Evolutionary conservation across 208 protist genomes (phyloP).

Genomic region (Leishmania martiniquensis): DNA sequence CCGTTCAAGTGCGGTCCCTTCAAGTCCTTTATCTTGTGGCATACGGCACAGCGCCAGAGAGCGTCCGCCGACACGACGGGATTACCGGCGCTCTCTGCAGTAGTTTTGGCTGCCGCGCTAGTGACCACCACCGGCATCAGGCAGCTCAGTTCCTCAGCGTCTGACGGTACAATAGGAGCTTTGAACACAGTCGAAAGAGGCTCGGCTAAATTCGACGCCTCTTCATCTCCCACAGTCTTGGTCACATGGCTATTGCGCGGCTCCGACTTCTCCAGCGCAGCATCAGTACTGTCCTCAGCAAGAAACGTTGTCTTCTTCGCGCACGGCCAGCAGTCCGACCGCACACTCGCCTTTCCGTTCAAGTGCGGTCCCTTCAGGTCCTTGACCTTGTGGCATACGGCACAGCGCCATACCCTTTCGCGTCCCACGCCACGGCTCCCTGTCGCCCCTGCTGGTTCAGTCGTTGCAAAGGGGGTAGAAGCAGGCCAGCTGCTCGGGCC

Average conservation of each 20-base stretch:
- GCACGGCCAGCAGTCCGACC: constrained; percentile 7
- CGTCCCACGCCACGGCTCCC: neutral
- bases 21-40: constrained; percentile 6
- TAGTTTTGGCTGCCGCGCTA: neutral
- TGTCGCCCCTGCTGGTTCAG: no score
- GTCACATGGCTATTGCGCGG: no score
- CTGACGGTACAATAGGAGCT: neutral
- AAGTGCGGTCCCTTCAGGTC: constrained; percentile 2
- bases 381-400: constrained; percentile 4
- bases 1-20: constrained; percentile 3
- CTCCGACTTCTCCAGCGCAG: no score
- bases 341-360: constrained; percentile 1
- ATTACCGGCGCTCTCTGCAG: no score
- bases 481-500: no score
- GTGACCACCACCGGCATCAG: neutral
- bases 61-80: neutral
- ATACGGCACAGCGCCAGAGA: neutral
- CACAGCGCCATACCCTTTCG: neutral
- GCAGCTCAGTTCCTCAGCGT: neutral
- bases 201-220: neutral
- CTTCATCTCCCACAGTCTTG: no score
- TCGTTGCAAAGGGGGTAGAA: no score
- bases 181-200: neutral
- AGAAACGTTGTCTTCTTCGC: constrained; percentile 5
- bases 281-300: no score